Conservation (phyloP, 2,329 filamentous ascomycete species). For the Talaromyces sp. region DNA sequence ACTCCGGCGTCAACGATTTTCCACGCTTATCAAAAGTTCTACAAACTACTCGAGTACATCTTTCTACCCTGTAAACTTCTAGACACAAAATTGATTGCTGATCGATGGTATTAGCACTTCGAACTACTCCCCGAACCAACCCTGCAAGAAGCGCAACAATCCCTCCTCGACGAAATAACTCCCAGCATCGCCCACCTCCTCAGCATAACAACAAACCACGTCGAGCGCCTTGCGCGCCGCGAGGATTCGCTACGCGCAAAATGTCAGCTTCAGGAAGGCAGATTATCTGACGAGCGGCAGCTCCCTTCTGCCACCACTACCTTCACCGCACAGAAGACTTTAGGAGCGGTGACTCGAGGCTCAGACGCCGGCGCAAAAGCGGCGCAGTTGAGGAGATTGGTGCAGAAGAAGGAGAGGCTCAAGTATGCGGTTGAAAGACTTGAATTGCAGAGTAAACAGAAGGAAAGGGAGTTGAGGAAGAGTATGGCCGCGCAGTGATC, state of each 20-base stretch:
- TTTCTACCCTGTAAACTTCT: background rate
- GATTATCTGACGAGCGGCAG: constrained; percentile 46
- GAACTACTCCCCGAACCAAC: constrained; percentile 85
- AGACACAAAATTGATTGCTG: background rate
- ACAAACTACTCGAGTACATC: constrained; percentile 57
- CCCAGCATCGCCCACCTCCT: constrained; percentile 78
- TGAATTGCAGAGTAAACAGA: constrained; percentile 79
- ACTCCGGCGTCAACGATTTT: constrained; percentile 61
- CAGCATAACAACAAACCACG: constrained; percentile 74
- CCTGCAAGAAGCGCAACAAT: constrained; percentile 75
- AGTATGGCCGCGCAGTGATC: constrained; percentile 59
- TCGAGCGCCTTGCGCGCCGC: constrained; percentile 76
- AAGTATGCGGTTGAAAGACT: constrained; percentile 83
- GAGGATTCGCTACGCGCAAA: constrained; percentile 81
- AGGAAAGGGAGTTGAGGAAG: constrained; percentile 67
- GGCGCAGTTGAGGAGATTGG: constrained; percentile 63
- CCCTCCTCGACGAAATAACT: constrained; percentile 83
- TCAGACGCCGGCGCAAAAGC: constrained; percentile 42
- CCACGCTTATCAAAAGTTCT: constrained; percentile 61
- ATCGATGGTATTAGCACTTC: constrained; percentile 63
- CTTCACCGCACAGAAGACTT: no score
- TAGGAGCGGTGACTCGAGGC: no score
- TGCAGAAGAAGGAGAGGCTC: constrained; percentile 78
- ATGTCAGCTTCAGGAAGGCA: constrained; percentile 76
- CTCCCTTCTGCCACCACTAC: constrained; percentile 18